Percentiles rank a stretch among this genome's conserved stretches.
phyloP scores from a whole-genome alignment of 768 basidiomycete species.

The Podaxis carcinomalis region DNA sequence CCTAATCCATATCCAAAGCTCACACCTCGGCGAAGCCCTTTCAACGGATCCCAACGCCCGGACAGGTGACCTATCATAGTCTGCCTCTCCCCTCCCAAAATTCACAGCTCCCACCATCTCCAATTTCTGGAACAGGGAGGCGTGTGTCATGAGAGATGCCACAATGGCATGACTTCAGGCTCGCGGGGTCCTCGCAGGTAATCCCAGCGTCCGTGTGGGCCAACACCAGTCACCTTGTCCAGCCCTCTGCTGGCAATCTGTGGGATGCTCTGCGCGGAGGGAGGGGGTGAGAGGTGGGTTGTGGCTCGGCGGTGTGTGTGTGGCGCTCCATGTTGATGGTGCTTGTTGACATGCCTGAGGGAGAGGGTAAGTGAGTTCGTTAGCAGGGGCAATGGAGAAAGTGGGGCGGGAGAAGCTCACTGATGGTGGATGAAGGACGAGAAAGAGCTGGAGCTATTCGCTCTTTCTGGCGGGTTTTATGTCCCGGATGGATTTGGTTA shows the following conservation, averaged over 20 bases:
- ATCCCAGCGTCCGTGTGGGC: not conserved
- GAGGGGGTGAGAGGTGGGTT: not conserved
- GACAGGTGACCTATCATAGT: conserved; percentile 1
- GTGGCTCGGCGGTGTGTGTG: not conserved
- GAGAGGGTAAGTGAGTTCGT: not conserved
- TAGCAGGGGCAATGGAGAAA: not conserved
- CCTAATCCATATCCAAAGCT: conserved; percentile 1
- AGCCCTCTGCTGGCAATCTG: not conserved
- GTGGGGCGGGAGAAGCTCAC: not conserved
- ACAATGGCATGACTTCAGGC: not conserved
- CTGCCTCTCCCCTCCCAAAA: not conserved
- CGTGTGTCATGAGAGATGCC: not conserved
- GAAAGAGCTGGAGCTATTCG: not conserved
- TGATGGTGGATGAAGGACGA: not conserved
- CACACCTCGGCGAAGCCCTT: not conserved
- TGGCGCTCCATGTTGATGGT: not conserved
- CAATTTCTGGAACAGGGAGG: conserved; percentile 1
- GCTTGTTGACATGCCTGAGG: not conserved
- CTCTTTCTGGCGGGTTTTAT: not conserved
- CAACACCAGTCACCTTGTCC: not conserved
- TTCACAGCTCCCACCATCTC: not conserved
- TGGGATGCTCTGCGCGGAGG: not conserved
- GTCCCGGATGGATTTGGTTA: not conserved
- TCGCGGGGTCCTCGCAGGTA: not conserved
- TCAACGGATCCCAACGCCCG: conserved; percentile 4